Base-by-base conservation (phyloP, 495 filamentous ascomycete genomes). In the Chlorociboria aeruginascens region DNA sequence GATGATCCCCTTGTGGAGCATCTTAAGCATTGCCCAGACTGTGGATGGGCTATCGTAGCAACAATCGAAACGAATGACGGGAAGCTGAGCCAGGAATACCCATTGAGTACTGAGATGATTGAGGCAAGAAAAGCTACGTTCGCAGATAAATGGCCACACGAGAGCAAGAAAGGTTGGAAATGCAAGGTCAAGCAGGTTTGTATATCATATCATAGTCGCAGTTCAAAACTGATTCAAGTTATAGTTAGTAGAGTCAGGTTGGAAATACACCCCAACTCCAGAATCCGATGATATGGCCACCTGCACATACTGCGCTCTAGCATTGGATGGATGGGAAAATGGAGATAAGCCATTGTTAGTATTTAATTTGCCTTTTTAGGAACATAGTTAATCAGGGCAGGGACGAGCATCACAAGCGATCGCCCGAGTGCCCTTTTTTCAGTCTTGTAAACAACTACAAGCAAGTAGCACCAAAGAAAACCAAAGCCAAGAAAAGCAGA, bases 241-340 rank as follows among this genome's bases (percentile, higher is more conserved):
- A 35, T 54, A 96, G 89, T 85, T 96, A 74, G 83, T 85, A 35
- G 83, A 87, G 46, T 85, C 85, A 7, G 92, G 92, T 12, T 98
- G 89, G 87, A 86, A 84, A 60, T 95, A 89, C 63, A 88, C 86
- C 32, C 92, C 92, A 0, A 85, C 72, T 1, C 68, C 73, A 32
- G 88, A 89, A 32, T 82, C 77, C 28, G 76, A 86, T 45, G 92
- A 98, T 63, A 78, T 87, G 62, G 85, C 83, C 3, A 89, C 77
- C 10, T 98, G 92, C 60, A 76, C 81, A 13, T 96, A 97, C 62
- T 98, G 92, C 63, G 74, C 77, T 32, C 63, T 96, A 29, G 83
- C 78, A 30, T 72, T 97, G 40, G 87, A 94, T 61, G 86, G 85
- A 1, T 97, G 90, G 89, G 89, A 95, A 58, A 81, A 85, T 10